These are phyloP conservation scores for Argentina anserina DNA, from an alignment of 306 rosid genomes.

Conservation along the genomic window DNA sequence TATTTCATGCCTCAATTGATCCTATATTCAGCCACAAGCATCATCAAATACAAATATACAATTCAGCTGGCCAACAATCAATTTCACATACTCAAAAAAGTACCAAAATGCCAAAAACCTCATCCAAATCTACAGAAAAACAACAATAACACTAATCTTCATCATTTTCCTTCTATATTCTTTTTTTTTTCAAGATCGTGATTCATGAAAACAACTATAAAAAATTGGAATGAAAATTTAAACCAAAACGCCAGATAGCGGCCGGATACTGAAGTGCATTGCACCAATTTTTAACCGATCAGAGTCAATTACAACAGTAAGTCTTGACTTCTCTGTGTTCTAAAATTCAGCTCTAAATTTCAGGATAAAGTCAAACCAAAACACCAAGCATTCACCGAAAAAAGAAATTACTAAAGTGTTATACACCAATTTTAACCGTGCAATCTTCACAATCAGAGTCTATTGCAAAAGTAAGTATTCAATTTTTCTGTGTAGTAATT, in stretches of 20 bases:
- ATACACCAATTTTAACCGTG: neutral
- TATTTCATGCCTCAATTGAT: slow-evolving; percentile 83
- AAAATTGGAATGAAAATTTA: too few relatives aligned
- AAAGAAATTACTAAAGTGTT: neutral
- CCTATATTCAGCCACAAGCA: slow-evolving; percentile 40
- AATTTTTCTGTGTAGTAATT: neutral
- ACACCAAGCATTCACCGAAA: neutral
- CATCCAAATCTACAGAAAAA: neutral
- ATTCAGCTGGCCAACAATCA: neutral
- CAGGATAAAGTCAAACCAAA: neutral
- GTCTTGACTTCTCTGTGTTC: too few relatives aligned
- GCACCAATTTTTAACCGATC: too few relatives aligned
- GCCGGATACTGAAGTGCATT: too few relatives aligned
- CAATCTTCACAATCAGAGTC: neutral
- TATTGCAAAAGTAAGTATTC: neutral
- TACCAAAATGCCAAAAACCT: neutral
- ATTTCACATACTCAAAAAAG: neutral
- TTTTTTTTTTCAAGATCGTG: too few relatives aligned
- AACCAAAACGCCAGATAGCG: too few relatives aligned
- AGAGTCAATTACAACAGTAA: too few relatives aligned
- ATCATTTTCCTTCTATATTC: too few relatives aligned
- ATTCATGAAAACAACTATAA: too few relatives aligned
- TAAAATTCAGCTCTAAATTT: too few relatives aligned
- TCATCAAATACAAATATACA: slow-evolving; percentile 1
- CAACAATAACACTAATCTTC: neutral